Base-by-base conservation (phyloP, 2,329 filamentous ascomycete species). In the Xylariaceae sp. region DNA sequence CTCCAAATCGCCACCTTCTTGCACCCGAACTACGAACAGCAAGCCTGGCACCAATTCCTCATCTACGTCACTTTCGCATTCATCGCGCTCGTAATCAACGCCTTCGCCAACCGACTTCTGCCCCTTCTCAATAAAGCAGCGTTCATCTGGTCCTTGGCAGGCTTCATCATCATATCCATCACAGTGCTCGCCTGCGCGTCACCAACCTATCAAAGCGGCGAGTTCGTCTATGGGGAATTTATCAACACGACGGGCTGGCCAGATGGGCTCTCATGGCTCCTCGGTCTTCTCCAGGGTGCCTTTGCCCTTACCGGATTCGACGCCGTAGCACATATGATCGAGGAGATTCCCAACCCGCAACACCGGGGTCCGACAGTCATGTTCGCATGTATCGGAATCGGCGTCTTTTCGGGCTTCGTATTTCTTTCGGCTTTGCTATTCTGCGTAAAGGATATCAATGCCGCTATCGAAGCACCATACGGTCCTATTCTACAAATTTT, bases 21-120 rank as follows among this genome's bases (percentile, higher is more conserved):
- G 67, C 71, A 85, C 57, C 73, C 80, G 0, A 71, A 66, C 45
- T 89, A 85, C 63, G 71, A 75, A 18, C 54, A 79, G 2, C 68
- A 86, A 62, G 63, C 80, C 3, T 90, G 86, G 84, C 86, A 90
- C 60, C 83, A 88, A 58, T 90, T 90, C 67, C 72, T 89, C 28
- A 84, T 90, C 44, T 90, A 89, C 67, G 76, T 87, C 42, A 84
- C 69, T 6, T 86, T 84, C 63, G 85, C 82, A 6, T 52, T 83
- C 18, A 68, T 80, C 14, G 83, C 83, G 3, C 81, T 89, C 53
- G 50, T 80, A 44, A 72, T 89, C 67, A 90, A 90, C 57, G 80
- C 82, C 1, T 86, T 89, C 58, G 73, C 79, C 63, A 86, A 82
- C 60, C 71, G 74, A 3, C 62, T 84, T 3, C 73, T 90, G 3